These are phyloP conservation scores for Syzygium syzygioides DNA, from an alignment of 441 rosid genomes.

Conservation along the genomic window DNA sequence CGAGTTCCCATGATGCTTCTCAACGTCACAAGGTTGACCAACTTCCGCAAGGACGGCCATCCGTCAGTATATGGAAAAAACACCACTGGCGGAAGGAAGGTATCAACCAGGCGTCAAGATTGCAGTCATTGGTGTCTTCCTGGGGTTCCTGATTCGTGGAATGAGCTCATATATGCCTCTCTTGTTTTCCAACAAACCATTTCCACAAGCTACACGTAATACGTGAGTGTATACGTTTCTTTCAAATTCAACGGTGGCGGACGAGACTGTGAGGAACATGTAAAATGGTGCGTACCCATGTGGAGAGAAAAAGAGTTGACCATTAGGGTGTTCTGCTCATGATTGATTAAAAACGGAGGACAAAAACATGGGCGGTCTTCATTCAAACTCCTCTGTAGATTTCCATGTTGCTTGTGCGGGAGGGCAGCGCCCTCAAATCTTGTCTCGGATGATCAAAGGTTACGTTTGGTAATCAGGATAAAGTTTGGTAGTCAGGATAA, in stretches of 20 bases:
- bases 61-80: constrained; percentile 79
- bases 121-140: constrained; percentile 99
- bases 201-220: not conserved
- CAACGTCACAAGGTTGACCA: constrained; percentile 77
- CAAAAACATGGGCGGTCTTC: not conserved
- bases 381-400: not conserved
- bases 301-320: not conserved
- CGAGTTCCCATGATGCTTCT: constrained; percentile 49
- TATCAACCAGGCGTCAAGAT: constrained; percentile 53
- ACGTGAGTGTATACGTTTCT: not conserved
- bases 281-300: not conserved
- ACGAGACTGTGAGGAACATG: not conserved
- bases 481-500: too few species aligned
- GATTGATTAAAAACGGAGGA: not conserved
- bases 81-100: constrained; percentile 22
- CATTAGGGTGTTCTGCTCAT: not conserved
- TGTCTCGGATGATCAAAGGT: not conserved
- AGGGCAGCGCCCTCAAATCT: not conserved
- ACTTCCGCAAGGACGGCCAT: constrained; percentile 90
- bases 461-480: too few species aligned
- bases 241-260: not conserved
- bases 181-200: constrained; percentile 29
- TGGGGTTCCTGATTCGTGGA: constrained; percentile 91
- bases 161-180: constrained; percentile 70
- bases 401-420: not conserved